Percentiles rank a stretch among this genome's conserved stretches.
Evolutionary conservation across 192 early-diverging fungal genomes (phyloP).

Genomic region (Backusella tarrabulga): DNA sequence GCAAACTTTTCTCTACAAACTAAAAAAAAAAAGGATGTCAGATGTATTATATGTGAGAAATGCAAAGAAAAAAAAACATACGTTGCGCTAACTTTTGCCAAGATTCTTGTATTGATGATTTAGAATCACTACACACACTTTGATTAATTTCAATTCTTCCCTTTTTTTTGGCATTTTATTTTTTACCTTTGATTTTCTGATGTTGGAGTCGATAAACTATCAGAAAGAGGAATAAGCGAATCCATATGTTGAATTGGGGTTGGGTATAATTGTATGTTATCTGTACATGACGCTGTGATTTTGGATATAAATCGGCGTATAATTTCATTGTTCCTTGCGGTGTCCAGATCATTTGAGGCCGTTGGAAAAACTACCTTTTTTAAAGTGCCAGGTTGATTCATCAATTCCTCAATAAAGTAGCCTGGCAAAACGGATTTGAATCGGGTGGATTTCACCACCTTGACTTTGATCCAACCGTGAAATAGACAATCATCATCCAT

Average conservation of each 20-base stretch:
- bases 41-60: background rate
- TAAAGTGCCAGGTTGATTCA: constrained; percentile 13
- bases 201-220: background rate
- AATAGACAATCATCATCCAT: background rate
- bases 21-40: background rate
- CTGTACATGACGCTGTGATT: constrained; percentile 4
- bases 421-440: constrained; percentile 12
- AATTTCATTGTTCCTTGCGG: background rate
- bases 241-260: background rate
- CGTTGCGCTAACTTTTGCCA: constrained; percentile 21
- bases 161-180: background rate
- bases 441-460: background rate
- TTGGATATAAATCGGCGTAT: constrained; percentile 1
- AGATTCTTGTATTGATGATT: background rate
- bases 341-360: background rate
- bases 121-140: background rate
- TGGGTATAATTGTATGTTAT: constrained; percentile 1
- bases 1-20: background rate
- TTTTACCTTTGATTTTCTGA: background rate
- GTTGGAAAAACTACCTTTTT: constrained; percentile 8
- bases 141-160: background rate
- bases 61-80: background rate
- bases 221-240: background rate
- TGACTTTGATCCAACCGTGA: constrained; percentile 27
- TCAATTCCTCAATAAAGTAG: constrained; percentile 11